Conservation (phyloP, 2,329 filamentous ascomycete species). For the Epichloe coenophiala region DNA sequence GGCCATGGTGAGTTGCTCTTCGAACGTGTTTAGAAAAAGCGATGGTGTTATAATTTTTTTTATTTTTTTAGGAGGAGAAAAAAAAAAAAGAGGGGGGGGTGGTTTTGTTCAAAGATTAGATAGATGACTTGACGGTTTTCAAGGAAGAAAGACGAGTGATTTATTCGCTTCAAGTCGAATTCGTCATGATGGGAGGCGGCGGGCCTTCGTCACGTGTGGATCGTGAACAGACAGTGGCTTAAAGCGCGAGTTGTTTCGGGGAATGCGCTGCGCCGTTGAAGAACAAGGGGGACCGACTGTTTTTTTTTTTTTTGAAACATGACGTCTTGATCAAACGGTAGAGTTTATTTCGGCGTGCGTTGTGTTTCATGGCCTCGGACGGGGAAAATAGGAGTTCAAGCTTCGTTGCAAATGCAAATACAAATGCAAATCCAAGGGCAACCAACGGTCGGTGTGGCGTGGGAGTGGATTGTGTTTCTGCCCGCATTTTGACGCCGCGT, state of each 20-base stretch:
- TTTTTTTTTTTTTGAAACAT: neutral
- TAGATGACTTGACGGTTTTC: neutral
- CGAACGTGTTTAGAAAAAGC: too few species aligned
- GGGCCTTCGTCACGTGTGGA: neutral
- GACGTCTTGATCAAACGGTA: neutral
- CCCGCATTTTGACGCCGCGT: too few species aligned
- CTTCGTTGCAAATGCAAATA: too few species aligned
- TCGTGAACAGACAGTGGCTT: neutral
- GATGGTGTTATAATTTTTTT: too few species aligned
- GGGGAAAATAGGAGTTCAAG: neutral
- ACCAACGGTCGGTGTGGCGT: too few species aligned
- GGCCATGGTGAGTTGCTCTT: constrained; percentile 10
- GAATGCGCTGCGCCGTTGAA: neutral
- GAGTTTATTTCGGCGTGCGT: neutral
- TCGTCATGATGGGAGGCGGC: neutral
- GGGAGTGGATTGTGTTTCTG: neutral
- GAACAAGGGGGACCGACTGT: neutral
- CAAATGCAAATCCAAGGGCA: too few species aligned
- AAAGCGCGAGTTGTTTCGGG: neutral
- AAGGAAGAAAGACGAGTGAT: neutral
- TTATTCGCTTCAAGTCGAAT: too few species aligned
- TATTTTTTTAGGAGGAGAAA: too few species aligned
- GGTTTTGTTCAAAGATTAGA: too few species aligned
- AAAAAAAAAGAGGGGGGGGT: too few species aligned
- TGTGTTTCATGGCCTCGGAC: neutral